Base-by-base conservation (phyloP, 2,329 filamentous ascomycete species). In the Clonostachys byssicola region DNA sequence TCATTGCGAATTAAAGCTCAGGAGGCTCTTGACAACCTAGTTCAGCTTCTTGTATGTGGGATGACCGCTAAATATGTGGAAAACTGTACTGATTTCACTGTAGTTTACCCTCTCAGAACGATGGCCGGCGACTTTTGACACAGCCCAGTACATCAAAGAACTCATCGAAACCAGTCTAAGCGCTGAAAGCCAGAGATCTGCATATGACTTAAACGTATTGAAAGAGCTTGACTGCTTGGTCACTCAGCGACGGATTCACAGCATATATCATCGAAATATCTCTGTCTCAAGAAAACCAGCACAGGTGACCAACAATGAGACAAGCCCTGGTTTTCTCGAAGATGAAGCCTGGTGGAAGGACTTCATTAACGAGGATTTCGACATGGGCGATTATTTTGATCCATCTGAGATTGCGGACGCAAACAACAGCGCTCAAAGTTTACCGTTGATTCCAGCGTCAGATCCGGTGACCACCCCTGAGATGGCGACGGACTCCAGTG, bases 221-320 rank as follows among this genome's bases (percentile, higher is more conserved):
- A 44, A 50, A 18, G 51, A 53, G 34, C 45, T 53, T 14, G 51
- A 53, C 39, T 51, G 46, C 30, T 43, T 53, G 17, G 47, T 53
- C 3, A 51, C 51, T 10, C 51, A 53, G 14, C 44, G 51, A 3
- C 51, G 51, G 30, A 47, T 53, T 14, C 47, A 51, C 45, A 51
- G 47, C 42, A 42, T 53, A 7, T 50, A 51, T 34, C 51, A 53
- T 33, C 34, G 49, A 13, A 50, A 52, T 18, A 46, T 52, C 17
- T 42, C 48, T 7, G 35, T 49, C n/a, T 39, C 35, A 34, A 34
- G 16, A 3, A 47, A 16, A 8, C 17, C 17, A 18, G 14, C 12
- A 6, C n/a, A 17, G n/a, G 16, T 23, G 34, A 38, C 34, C 34
- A 42, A 36, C n/a, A 43, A 41, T 16, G 36, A 34, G n/a, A 42